Percentiles rank a stretch among this genome's conserved stretches.
These are phyloP conservation scores for Fimicolochytrium jonesii DNA, from an alignment of 192 early-diverging fungal genomes.

Conservation along the genomic window DNA sequence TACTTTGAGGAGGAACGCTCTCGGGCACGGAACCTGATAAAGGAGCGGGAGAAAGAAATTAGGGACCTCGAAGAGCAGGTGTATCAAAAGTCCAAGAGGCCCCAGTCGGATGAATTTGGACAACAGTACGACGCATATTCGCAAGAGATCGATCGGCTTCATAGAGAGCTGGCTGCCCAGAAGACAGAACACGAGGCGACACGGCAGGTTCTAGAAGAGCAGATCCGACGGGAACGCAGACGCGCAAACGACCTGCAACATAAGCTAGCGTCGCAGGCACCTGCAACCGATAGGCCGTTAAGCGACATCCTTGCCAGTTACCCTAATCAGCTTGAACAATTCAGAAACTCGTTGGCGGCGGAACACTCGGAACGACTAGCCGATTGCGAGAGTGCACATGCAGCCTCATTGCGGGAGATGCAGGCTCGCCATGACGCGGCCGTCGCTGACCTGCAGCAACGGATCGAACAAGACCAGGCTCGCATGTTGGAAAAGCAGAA, in stretches of 20 bases:
- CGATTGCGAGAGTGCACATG: background rate
- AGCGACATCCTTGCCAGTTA: background rate
- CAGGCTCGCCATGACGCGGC: background rate
- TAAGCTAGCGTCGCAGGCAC: background rate
- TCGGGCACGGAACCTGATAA: background rate
- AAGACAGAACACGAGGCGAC: background rate
- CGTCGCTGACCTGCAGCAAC: background rate
- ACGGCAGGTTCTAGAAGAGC: background rate
- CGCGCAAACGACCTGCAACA: background rate
- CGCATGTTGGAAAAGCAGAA: background rate
- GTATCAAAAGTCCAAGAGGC: background rate
- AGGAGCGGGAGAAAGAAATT: constrained; percentile 7
- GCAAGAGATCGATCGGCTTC: background rate
- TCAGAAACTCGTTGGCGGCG: background rate
- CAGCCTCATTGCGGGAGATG: background rate
- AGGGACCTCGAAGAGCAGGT: constrained; percentile 4
- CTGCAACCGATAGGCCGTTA: background rate
- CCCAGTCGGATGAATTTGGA: constrained; percentile 12
- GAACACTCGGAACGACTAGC: background rate
- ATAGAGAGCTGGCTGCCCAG: background rate
- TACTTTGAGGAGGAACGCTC: constrained; percentile 11
- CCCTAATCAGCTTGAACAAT: constrained; percentile 1
- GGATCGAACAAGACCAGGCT: background rate
- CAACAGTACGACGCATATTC: constrained; percentile 14
- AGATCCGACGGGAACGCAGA: background rate